Evolutionary conservation across 805 yeast genomes (phyloP), one percentile per base, ranked within the genome.

Genomic region (Vanderwaltozyma tropicalis): DNA sequence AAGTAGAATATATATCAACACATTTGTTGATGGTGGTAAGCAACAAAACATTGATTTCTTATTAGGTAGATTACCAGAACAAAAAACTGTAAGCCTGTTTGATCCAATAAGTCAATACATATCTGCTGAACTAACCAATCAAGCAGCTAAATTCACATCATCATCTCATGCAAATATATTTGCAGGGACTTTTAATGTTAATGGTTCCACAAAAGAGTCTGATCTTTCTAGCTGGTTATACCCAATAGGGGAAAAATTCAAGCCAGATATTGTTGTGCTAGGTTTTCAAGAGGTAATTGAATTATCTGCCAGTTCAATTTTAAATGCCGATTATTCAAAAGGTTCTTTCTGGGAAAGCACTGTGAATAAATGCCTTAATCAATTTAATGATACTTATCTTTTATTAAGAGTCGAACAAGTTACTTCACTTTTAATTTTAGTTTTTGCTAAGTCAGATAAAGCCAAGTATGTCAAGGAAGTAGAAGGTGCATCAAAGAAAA

Each of bases 271-370:
- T 26, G 85, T 80, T 41, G 78, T 89, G 10, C 64, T 92, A 40
- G 97, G 96, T 0, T 72, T 92, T 47, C 98, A 92, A 59, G 99
- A 92, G 55, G 79, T 92, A 19, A 87, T 92, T 29, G 97, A 92
- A 57, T 63, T 92, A 40, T 84, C 86, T 26, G 94, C 98, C 0
- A 84, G 95, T 0, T 88, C 89, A 15, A 81, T 92, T 16, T 64
- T 89, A 38, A 84, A 77, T 52, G 86, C 88, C 1, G 97, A 89
- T 57, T 71, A 76, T 15, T 70, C 84, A 1, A 76, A 78, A 42
- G 76, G 89, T 3, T 62, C 69, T 2, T 76, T 76, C 48, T 92
- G 97, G 97, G 87, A 86, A 31, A 63, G 66, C 4, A 61, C 71
- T 27, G 76, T 89, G n/a, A 69, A 71, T 36, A 64, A 69, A 7